Evolutionary conservation across 805 yeast genomes (phyloP).

Genomic region (Starmera dryadoides): DNA sequence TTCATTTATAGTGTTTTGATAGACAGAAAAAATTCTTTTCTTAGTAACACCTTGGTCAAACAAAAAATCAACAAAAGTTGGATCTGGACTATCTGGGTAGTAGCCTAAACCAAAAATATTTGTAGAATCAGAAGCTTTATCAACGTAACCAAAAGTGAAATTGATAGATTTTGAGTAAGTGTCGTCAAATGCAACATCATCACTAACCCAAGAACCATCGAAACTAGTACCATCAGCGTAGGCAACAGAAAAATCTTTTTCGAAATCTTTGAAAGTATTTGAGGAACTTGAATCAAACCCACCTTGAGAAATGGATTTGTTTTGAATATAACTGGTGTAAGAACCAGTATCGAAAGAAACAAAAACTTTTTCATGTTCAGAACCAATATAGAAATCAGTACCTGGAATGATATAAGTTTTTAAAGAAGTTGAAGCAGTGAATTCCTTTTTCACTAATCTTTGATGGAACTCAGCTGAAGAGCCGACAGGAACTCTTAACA

Average conservation of each 20-base stretch:
- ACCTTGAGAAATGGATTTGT: not conserved
- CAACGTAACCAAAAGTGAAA: conserved; percentile 6
- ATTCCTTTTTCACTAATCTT: conserved; percentile 1
- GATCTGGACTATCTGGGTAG: conserved; percentile 3
- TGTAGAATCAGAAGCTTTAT: not conserved
- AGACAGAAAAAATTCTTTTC: conserved; percentile 11
- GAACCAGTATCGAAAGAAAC: conserved; percentile 5
- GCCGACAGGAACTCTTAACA: conserved; percentile 3
- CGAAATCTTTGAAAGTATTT: not conserved
- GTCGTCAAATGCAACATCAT: conserved; percentile 7
- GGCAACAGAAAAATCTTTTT: not conserved
- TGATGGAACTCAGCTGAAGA: not conserved
- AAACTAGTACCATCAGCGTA: conserved; percentile 4
- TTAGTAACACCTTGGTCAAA: conserved; percentile 3
- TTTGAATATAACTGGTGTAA: conserved; percentile 4
- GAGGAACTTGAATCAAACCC: conserved; percentile 1
- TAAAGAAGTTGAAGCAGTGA: not conserved
- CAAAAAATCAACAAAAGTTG: conserved; percentile 7
- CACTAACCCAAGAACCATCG: conserved; percentile 6
- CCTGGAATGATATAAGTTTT: conserved; percentile 3
- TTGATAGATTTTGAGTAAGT: conserved; percentile 1
- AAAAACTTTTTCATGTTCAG: not conserved
- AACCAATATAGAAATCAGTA: conserved; percentile 3
- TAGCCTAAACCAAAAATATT: conserved; percentile 11
- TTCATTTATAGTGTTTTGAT: conserved; percentile 3